Evolutionary conservation across 2,329 filamentous ascomycete species (phyloP).

Genomic region (Trichoderma aggressivum): DNA sequence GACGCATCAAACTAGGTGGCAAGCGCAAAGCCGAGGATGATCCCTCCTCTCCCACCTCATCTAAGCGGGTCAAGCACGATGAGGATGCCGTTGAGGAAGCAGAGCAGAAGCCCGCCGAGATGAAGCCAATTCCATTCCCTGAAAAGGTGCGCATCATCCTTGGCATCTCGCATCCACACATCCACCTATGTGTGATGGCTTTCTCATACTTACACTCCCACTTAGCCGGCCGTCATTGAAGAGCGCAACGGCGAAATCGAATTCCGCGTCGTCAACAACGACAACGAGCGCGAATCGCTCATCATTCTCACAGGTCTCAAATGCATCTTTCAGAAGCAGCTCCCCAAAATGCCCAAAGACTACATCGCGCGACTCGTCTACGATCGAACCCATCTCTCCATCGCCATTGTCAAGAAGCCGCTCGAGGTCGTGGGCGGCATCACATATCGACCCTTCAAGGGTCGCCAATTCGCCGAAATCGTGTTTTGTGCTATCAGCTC

Average conservation of each 20-base stretch:
- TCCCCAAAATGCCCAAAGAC: conserved; percentile 99
- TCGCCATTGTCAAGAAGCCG: conserved; percentile 96
- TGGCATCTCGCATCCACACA: not conserved
- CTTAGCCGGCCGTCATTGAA: conserved; percentile 80
- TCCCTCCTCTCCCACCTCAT: conserved; percentile 56
- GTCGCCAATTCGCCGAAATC: conserved; percentile 91
- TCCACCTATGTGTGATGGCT: no score
- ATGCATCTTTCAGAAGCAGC: conserved; percentile 96
- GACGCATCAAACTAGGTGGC: conserved; percentile 37
- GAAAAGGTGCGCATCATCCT: conserved; percentile 65
- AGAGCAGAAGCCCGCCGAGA: conserved; percentile 45
- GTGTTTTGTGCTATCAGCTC: conserved; percentile 98
- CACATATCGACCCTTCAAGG: conserved; percentile 91
- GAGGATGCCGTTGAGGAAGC: conserved; percentile 27
- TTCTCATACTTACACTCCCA: not conserved
- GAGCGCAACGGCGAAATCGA: conserved; percentile 93
- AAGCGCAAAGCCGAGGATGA: conserved; percentile 75
- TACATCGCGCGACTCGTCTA: conserved; percentile 98
- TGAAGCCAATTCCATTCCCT: conserved; percentile 76
- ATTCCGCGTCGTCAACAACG: conserved; percentile 97
- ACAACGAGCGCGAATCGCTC: conserved; percentile 79
- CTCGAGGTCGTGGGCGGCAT: conserved; percentile 95
- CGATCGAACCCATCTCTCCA: conserved; percentile 91
- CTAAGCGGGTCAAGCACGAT: conserved; percentile 62
- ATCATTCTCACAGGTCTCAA: conserved; percentile 95